Evolutionary conservation across 176 grass and related monocot species (phyloP), one percentile per base, ranked within the genome.

Genomic region (Juncus effusus): DNA sequence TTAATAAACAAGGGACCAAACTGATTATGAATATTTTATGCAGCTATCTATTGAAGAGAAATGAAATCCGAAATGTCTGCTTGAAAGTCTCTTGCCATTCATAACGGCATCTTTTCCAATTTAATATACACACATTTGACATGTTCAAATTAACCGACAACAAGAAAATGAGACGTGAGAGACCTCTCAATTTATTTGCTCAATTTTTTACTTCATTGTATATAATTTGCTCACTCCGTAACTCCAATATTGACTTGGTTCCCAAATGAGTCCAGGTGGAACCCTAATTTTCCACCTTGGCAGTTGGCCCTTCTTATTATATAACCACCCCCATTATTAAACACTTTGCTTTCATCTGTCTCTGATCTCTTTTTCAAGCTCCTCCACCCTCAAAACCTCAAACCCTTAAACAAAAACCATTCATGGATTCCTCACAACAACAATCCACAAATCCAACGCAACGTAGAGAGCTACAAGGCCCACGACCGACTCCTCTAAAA

Each of bases 401-500:
- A 70, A 70, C 54, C 50, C 12, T 72, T 57, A 11, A n/a, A n/a
- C 4, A 69, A 3, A 45, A 4, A 10, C 1, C 10, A 72, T 7
- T 16, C 38, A 72, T 72, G 69, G 69, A 72, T 47, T 13, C 61
- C 15, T 10, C 63, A 39, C 36, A 9, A 44, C 4, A 45, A 47
- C 63, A 66, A 47, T 4, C 63, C 7, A 35, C 38, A 4, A 63
- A 49, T 49, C 16, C 56, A 10, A 60, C 81, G 50, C 70, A 45
- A 0, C 56, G 64, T 47, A 75, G 63, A 15, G 70, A 76, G 78
- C 47, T 76, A 6, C 70, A 73, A 11, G 78, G 86, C 6, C 65
- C 86, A 0, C 82, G 82, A 13, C 86, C 82, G 67, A 38, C 78
- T 0, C 15, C 56, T 50, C 82, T 90, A 70, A 76, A 69, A 36